These are phyloP conservation scores for Lichtheimia hyalospora DNA, from an alignment of 371 early-diverging fungal genomes.

Conservation along the genomic window DNA sequence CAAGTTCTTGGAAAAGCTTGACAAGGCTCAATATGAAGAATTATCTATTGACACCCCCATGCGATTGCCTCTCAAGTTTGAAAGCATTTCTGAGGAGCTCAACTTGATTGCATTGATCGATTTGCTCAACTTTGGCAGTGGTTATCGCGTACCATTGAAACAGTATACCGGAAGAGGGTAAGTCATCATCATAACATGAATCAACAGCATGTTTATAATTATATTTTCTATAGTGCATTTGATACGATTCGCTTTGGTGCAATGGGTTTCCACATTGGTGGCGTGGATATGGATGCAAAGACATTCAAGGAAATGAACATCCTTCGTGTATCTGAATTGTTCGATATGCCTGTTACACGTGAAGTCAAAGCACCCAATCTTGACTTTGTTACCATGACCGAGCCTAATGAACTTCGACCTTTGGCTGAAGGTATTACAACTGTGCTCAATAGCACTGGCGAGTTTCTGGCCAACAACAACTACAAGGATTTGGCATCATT, in stretches of 20 bases:
- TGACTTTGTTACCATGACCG: conserved; percentile 66
- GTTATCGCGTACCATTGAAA: conserved; percentile 68
- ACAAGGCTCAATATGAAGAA: conserved; percentile 35
- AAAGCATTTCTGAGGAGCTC: conserved; percentile 68
- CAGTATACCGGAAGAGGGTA: conserved; percentile 62
- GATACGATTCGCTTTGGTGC: conserved; percentile 82
- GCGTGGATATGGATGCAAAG: conserved; percentile 44
- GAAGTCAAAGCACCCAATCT: conserved; percentile 59
- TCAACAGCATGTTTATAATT: background rate
- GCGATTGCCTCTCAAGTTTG: conserved; percentile 74
- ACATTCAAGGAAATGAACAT: conserved; percentile 42
- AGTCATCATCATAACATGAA: background rate
- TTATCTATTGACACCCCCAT: conserved; percentile 53
- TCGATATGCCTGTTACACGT: conserved; percentile 63
- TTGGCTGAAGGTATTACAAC: conserved; percentile 65
- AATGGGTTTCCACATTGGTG: conserved; percentile 79
- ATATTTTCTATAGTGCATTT: conserved; percentile 54
- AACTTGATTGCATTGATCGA: conserved; percentile 74
- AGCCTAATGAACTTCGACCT: conserved; percentile 63
- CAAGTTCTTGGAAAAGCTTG: conserved; percentile 24
- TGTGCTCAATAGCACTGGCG: conserved; percentile 73
- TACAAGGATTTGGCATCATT: conserved; percentile 70
- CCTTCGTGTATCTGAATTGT: conserved; percentile 54
- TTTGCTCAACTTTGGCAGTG: conserved; percentile 71
- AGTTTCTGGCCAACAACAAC: conserved; percentile 50